These are phyloP conservation scores for Oidium heveae DNA, from an alignment of 2,329 filamentous ascomycete genomes.

Conservation along the genomic window DNA sequence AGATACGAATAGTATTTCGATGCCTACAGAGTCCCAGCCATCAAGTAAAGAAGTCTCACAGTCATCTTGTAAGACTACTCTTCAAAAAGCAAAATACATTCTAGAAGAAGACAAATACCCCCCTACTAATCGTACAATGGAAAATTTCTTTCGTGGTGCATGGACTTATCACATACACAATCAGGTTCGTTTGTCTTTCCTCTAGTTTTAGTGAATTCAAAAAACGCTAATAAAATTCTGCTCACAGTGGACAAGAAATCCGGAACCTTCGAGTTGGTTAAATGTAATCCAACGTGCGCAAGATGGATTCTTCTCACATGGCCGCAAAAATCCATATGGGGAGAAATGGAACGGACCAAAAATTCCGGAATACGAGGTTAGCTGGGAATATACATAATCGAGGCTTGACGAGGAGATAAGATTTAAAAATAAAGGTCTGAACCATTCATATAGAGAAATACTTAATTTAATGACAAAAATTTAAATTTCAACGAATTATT, in stretches of 20 bases:
- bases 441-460: too few species aligned
- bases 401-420: too few species aligned
- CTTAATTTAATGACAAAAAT: too few species aligned
- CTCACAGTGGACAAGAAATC: conserved; percentile 26
- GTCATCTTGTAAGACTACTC: conserved; percentile 7
- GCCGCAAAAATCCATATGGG: conserved; percentile 24
- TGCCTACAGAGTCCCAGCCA: too few species aligned
- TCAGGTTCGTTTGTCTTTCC: conserved; percentile 17
- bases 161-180: conserved; percentile 34
- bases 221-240: neutral
- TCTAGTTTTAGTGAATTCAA: neutral
- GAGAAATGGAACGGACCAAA: conserved; percentile 25
- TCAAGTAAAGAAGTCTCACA: conserved; percentile 2
- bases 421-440: too few species aligned
- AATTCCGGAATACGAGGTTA: conserved; percentile 23
- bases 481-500: too few species aligned
- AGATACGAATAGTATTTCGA: conserved; percentile 4
- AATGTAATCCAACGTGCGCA: conserved; percentile 26
- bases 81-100: conserved; percentile 18
- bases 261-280: conserved; percentile 29
- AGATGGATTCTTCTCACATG: conserved; percentile 25
- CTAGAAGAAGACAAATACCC: conserved; percentile 25
- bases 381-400: conserved; percentile 22
- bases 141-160: conserved; percentile 28
- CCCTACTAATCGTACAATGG: conserved; percentile 27